Base-by-base conservation (phyloP, 78 protist genomes). In the Cavenderia fasciculata region DNA sequence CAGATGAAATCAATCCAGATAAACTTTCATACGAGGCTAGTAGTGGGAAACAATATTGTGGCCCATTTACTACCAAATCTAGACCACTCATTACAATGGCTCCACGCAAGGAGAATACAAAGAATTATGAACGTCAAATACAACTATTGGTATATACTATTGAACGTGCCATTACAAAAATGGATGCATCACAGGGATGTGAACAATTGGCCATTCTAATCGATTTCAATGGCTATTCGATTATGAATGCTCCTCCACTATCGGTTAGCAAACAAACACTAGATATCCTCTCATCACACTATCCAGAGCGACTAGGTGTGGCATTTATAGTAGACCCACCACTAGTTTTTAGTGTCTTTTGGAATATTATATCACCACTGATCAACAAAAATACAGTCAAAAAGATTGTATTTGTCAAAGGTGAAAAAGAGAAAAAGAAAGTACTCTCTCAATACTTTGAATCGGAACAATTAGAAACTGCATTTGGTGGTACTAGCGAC, bases 241-340 rank as follows among this genome's bases (percentile, higher is more conserved):
- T 92, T 8, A 29, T 65, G 19, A 92, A 92, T 56, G 71, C 95
- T 29, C 95, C 95, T 38, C 95, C 95, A 51, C 47, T 92, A 84
- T n/a, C 43, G 0, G 88, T 74, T 8, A 31, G 52, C 36, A 92
- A 69, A 54, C 79, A 65, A 43, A 51, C 77, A 16, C 11, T 91
- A 1, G 52, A 74, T 8, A 73, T 92, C n/a, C 43, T 92, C 29
- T 46, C 69, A 0, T 70, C 73, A 10, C 79, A 66, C 38, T 92
- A 85, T 63, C 95, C 95, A 43, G 95, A 92, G 27, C 70, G 95
- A n/a, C 66, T 92, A 5, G 95, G 95, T 31, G 41, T 40, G 4
- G 95, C 95, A 3, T 40, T 92, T n/a, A 7, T 92, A 4, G 88
- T 92, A 1, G 78, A 72, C 16, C 46, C 93, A 11, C 85, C 93